Percentiles rank a stretch among this genome's conserved stretches.
Evolutionary conservation across 2,329 filamentous ascomycete genomes (phyloP).

Genomic region (Trichophyton rubrum): DNA sequence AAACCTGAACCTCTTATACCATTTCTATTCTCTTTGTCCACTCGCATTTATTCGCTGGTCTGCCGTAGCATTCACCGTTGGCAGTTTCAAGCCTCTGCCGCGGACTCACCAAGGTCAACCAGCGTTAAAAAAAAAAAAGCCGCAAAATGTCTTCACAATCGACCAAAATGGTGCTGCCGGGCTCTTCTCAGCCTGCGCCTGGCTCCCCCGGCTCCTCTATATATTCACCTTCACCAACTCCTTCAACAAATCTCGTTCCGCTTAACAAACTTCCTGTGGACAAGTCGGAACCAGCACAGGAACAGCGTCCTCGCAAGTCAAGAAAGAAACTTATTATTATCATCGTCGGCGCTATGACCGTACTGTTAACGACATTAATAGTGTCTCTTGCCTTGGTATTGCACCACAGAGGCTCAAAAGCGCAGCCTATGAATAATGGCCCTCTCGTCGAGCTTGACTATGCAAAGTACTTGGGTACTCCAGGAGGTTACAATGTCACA

Average conservation of each 20-base stretch:
- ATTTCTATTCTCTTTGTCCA: not conserved
- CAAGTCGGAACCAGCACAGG: not conserved
- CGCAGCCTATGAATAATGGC: slow-evolving; percentile 1
- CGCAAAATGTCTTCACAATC: not conserved
- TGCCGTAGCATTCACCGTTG: not conserved
- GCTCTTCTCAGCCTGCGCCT: not conserved
- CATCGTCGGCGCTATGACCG: not conserved
- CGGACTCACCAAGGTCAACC: not conserved
- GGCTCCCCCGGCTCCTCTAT: not conserved
- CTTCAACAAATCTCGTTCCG: not conserved
- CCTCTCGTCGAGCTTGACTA: slow-evolving; percentile 52
- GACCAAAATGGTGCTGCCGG: not conserved
- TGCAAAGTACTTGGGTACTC: slow-evolving; percentile 49
- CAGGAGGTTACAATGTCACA: slow-evolving; percentile 29
- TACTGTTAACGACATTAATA: not conserved
- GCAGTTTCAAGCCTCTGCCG: not conserved
- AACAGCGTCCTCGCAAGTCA: not conserved
- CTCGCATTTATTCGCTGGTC: not conserved
- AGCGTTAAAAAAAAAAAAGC: not conserved
- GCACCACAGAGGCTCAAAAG: not conserved
- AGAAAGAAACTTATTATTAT: not conserved
- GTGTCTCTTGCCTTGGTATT: not conserved
- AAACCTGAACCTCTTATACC: not conserved
- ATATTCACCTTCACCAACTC: not conserved
- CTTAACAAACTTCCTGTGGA: not conserved